Evolutionary conservation across 2,329 filamentous ascomycete genomes (phyloP), one percentile per base, ranked within the genome.

Genomic region (Dothiorella sarmentorum): DNA sequence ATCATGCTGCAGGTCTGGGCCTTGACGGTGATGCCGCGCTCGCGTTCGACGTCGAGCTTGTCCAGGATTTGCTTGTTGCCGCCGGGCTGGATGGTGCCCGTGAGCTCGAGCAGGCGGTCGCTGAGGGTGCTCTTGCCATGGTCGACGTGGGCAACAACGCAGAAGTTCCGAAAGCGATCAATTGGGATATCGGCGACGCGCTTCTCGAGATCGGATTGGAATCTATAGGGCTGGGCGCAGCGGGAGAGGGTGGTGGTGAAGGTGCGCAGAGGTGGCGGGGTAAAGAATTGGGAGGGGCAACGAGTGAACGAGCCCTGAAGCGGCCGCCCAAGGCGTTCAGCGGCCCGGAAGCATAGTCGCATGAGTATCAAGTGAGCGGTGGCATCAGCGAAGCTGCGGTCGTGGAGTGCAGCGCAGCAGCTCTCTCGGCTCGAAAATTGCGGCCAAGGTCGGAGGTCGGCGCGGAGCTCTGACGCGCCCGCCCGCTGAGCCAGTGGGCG

Each of bases 1-100:
- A 99, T 83, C 94, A 99, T 99, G 58, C 88, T 94, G 75, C 94
- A 97, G 59, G 94, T 97, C 78, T 99, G 94, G 58, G 94, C 94
- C 79, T 99, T 99, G 72, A 99, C 94, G 0, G 94, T 99, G 72
- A 99, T 99, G 62, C 94, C 94, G 37, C 94, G 85, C 75, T 97
- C 91, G 53, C 94, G 83, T 77, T 99, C 94, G 58, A 99, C 94
- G 71, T 99, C 94, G 33, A 99, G 84, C 73, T 96, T 97, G 76
- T 99, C 94, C 63, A 99, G 80, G 62, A 97, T 90, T 79, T 99
- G 94, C 76, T 96, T 96, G 73, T 97, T 96, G 51, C 82, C 82
- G 60, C 91, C 91, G 0, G 89, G 83, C 66, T 89, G 55, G 66
- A 99, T 97, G 6, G 93, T 97, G 18, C 94, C 93, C 1, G 94